Conservation (phyloP, 768 basidiomycete species). For the Lactifluus piperatus region DNA sequence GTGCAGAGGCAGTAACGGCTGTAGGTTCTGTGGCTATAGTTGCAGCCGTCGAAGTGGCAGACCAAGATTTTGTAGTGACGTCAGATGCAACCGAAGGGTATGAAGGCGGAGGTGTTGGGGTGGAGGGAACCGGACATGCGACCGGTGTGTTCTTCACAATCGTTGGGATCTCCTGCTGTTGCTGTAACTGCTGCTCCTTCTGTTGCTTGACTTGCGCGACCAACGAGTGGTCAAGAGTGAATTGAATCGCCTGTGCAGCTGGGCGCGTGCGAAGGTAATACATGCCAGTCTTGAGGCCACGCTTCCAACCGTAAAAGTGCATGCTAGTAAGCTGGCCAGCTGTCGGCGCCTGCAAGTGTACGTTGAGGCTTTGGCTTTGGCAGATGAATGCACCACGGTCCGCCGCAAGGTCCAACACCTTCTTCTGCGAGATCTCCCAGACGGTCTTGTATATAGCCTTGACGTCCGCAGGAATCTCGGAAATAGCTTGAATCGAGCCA, state of each 20-base stretch:
- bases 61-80: neutral
- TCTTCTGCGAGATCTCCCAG: constrained; percentile 99
- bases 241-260: constrained; percentile 93
- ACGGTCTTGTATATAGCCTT: constrained; percentile 99
- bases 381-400: constrained; percentile 98
- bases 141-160: neutral
- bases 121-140: neutral
- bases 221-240: constrained; percentile 83
- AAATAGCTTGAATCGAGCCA: constrained; percentile 82
- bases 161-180: neutral
- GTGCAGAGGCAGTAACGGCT: neutral
- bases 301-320: constrained; percentile 99
- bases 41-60: neutral
- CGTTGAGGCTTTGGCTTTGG: constrained; percentile 90
- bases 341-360: constrained; percentile 85
- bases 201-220: constrained; percentile 57
- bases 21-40: neutral
- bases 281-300: constrained; percentile 98
- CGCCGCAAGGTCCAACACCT: constrained; percentile 95
- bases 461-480: constrained; percentile 79
- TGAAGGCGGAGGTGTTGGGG: neutral
- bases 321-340: constrained; percentile 88
- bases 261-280: constrained; percentile 94
- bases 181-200: constrained; percentile 20
- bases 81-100: constrained; percentile 8